Evolutionary conservation across 2,329 filamentous ascomycete genomes (phyloP).

Genomic region (Stemphylium beticola): DNA sequence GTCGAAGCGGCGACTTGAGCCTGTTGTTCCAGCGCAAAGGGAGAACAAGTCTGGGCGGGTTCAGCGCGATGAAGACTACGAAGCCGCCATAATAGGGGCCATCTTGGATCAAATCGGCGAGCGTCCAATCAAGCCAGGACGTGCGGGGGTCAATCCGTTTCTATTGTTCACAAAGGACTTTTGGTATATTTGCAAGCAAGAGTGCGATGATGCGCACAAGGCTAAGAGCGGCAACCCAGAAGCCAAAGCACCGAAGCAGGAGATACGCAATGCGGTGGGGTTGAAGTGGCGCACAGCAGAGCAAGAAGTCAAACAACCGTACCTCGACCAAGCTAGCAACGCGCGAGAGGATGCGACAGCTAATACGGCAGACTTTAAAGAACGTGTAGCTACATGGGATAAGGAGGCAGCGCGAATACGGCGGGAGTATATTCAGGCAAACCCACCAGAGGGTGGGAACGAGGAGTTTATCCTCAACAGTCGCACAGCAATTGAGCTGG

Average conservation of each 20-base stretch:
- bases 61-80: conserved; percentile 55
- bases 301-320: conserved; percentile 75
- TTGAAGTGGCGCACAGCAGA: conserved; percentile 87
- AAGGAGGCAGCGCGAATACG: conserved; percentile 61
- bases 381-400: conserved; percentile 74
- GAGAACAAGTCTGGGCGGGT: conserved; percentile 31
- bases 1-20: conserved; percentile 33
- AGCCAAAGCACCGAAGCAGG: conserved; percentile 70
- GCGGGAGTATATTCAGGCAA: conserved; percentile 49
- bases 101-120: conserved; percentile 72
- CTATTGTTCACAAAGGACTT: conserved; percentile 83
- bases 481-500: conserved; percentile 48
- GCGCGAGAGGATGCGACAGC: conserved; percentile 71
- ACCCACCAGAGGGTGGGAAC: conserved; percentile 41
- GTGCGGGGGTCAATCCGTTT: conserved; percentile 83
- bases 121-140: conserved; percentile 72
- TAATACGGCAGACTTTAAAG: conserved; percentile 65
- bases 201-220: conserved; percentile 72
- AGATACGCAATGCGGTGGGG: conserved; percentile 84
- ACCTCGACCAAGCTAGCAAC: conserved; percentile 73
- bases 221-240: conserved; percentile 68
- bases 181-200: conserved; percentile 66
- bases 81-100: conserved; percentile 63
- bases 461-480: conserved; percentile 42
- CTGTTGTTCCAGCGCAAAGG: conserved; percentile 19